Conservation (phyloP, 331 rosid genomes). For the Pyracantha coccinea region DNA sequence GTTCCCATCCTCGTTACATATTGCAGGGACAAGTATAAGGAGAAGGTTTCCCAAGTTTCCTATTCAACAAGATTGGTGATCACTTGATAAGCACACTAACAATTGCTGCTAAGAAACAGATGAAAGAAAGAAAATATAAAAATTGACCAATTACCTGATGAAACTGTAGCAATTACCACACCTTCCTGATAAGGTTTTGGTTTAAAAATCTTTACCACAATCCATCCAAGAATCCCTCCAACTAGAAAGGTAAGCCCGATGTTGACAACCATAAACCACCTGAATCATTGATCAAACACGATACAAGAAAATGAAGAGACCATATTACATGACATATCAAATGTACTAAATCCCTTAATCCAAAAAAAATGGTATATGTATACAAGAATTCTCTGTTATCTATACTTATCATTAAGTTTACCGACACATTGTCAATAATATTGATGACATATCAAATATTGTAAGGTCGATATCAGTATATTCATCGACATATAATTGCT, state of each 20-base stretch:
- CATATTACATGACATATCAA: too few species aligned
- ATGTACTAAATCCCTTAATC: too few species aligned
- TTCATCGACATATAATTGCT: background rate
- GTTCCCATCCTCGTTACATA: constrained; percentile 59
- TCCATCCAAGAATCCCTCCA: constrained; percentile 82
- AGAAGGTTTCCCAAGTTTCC: constrained; percentile 91
- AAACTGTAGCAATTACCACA: constrained; percentile 62
- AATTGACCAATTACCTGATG: constrained; percentile 44
- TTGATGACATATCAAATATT: too few species aligned
- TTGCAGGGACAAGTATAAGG: constrained; percentile 72
- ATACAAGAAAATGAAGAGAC: too few species aligned
- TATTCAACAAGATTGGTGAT: constrained; percentile 18
- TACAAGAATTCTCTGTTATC: too few species aligned
- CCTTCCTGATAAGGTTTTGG: constrained; percentile 80
- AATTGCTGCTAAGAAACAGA: background rate
- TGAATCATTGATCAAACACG: constrained; percentile 7
- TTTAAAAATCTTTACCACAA: constrained; percentile 54
- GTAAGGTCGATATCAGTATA: background rate
- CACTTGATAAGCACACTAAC: background rate
- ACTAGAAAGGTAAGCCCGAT: constrained; percentile 70
- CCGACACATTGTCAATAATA: background rate
- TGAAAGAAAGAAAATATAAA: background rate
- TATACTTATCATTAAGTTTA: too few species aligned
- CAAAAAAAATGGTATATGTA: too few species aligned
- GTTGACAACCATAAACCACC: constrained; percentile 97